These are phyloP conservation scores for Nannochloris sp. DNA, from an alignment of 139 green algal species.

Conservation along the genomic window DNA sequence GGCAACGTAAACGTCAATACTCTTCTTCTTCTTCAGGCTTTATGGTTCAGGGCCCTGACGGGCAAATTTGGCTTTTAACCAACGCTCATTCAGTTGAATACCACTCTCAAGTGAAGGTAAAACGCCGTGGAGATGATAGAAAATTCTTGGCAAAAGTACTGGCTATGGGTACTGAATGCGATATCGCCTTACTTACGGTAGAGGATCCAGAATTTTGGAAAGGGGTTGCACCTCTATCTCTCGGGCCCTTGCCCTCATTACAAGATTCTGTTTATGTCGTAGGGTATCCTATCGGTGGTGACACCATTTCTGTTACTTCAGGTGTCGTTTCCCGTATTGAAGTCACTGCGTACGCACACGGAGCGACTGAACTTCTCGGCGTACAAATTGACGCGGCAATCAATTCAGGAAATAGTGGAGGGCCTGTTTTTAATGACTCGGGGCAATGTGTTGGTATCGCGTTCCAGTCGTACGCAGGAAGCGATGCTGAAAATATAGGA, in stretches of 20 bases:
- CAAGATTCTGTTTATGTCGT: conserved; percentile 29
- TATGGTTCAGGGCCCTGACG: conserved; percentile 45
- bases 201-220: conserved; percentile 75
- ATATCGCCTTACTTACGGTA: conserved; percentile 79
- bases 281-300: conserved; percentile 65
- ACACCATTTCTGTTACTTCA: conserved; percentile 74
- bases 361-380: conserved; percentile 68
- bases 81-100: conserved; percentile 87
- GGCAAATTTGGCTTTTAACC: conserved; percentile 66
- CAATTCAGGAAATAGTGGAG: conserved; percentile 73
- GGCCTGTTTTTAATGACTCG: conserved; percentile 50
- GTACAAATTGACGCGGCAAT: conserved; percentile 77
- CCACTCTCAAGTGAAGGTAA: conserved; percentile 80
- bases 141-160: conserved; percentile 78
- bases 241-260: conserved; percentile 61
- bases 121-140: conserved; percentile 58
- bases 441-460: conserved; percentile 72
- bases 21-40: conserved; percentile 65
- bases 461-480: conserved; percentile 64
- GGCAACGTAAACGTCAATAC: conserved; percentile 76
- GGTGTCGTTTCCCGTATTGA: conserved; percentile 77
- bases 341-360: conserved; percentile 71
- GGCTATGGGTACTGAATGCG: conserved; percentile 77
- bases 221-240: conserved; percentile 42
- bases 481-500: conserved; percentile 78